phyloP scores from a whole-genome alignment of 768 basidiomycete species.

The Russula sp. region DNA sequence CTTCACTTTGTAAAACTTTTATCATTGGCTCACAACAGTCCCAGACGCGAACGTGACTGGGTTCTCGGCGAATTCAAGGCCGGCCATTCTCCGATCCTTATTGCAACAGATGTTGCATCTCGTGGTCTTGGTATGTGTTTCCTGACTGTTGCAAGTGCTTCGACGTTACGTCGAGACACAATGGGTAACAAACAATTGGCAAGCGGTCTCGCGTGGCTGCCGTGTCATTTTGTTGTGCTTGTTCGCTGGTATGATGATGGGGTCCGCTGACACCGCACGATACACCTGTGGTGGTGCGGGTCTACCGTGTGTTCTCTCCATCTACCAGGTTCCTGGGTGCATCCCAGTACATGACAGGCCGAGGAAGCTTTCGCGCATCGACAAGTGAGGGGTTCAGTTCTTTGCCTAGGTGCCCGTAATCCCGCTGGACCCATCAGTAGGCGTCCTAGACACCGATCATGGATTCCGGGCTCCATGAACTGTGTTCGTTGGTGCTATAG shows the following conservation, averaged over 20 bases:
- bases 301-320: slow-evolving; percentile 25
- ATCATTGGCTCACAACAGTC: slow-evolving; percentile 10
- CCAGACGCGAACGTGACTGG: slow-evolving; percentile 97
- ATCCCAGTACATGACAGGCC: slow-evolving; percentile 40
- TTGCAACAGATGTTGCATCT: slow-evolving; percentile 98
- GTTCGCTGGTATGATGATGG: slow-evolving; percentile 31
- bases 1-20: not conserved
- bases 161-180: slow-evolving; percentile 36
- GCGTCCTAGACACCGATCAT: slow-evolving; percentile 35
- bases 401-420: slow-evolving; percentile 30
- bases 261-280: slow-evolving; percentile 25
- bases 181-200: slow-evolving; percentile 35
- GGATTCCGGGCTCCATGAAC: slow-evolving; percentile 45
- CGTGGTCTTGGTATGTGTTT: slow-evolving; percentile 96
- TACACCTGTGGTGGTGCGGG: slow-evolving; percentile 26
- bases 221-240: slow-evolving; percentile 24
- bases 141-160: slow-evolving; percentile 50
- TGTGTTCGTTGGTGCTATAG: slow-evolving; percentile 49
- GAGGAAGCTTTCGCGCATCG: slow-evolving; percentile 37
- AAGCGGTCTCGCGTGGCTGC: slow-evolving; percentile 25
- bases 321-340: slow-evolving; percentile 40
- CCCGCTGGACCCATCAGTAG: slow-evolving; percentile 30
- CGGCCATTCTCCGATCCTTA: slow-evolving; percentile 93
- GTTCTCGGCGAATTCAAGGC: slow-evolving; percentile 98
- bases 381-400: slow-evolving; percentile 34